Evolutionary conservation across 1,284 basidiomycete species (phyloP).

Genomic region (Fomitopsis palustris): DNA sequence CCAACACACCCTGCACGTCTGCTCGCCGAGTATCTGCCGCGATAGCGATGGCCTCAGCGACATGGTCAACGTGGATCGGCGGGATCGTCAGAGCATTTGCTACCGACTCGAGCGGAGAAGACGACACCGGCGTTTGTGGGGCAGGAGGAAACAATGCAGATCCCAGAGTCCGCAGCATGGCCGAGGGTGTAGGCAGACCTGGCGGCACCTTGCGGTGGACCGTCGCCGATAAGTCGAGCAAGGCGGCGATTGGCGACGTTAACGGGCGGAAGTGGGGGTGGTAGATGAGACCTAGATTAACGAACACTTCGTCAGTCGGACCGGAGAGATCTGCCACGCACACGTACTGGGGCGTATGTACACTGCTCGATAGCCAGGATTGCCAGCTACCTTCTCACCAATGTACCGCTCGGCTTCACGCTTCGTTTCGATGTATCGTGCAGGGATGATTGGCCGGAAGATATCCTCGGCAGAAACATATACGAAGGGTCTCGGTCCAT

Average conservation of each 20-base stretch:
- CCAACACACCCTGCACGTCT: slow-evolving; percentile 67
- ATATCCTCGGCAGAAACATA: slow-evolving; percentile 96
- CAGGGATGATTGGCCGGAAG: slow-evolving; percentile 82
- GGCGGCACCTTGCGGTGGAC: slow-evolving; percentile 55
- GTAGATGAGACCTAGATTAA: slow-evolving; percentile 82
- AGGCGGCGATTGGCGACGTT: slow-evolving; percentile 81
- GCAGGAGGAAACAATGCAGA: slow-evolving; percentile 30
- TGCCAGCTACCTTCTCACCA: slow-evolving; percentile 39
- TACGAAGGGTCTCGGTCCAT: slow-evolving; percentile 70
- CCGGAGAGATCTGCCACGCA: slow-evolving; percentile 5
- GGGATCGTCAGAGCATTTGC: slow-evolving; percentile 77
- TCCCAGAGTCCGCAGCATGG: slow-evolving; percentile 50
- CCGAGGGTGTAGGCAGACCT: slow-evolving; percentile 61
- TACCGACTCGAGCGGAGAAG: slow-evolving; percentile 61
- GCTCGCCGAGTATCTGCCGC: slow-evolving; percentile 34
- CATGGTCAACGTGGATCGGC: slow-evolving; percentile 95
- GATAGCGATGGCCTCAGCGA: slow-evolving; percentile 81
- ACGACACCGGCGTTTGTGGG: slow-evolving; percentile 24
- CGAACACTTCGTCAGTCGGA: slow-evolving; percentile 1
- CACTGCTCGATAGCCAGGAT: slow-evolving; percentile 55
- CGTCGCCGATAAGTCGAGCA: slow-evolving; percentile 77
- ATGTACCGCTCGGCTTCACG: slow-evolving; percentile 83
- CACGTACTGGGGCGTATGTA: slow-evolving; percentile 83
- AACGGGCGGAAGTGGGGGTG: slow-evolving; percentile 91
- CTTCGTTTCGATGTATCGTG: slow-evolving; percentile 87